Percentiles rank a stretch among this genome's conserved stretches.
These are phyloP conservation scores for Candida tammaniensis DNA, from an alignment of 805 yeast genomes.

Conservation along the genomic window DNA sequence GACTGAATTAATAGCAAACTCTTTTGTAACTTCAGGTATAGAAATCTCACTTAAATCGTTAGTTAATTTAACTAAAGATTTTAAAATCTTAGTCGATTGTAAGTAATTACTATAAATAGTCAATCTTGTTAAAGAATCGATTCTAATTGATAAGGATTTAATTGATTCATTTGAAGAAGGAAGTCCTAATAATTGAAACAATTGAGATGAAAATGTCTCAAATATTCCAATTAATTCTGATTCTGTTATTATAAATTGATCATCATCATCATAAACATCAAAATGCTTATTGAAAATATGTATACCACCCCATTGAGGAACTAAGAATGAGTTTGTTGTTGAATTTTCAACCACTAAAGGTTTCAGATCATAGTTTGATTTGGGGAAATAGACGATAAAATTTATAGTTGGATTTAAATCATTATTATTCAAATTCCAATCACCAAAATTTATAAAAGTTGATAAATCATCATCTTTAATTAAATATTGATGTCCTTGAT, in stretches of 20 bases:
- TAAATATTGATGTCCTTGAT: slow-evolving; percentile 22
- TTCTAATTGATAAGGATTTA: slow-evolving; percentile 56
- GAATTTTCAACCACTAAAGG: slow-evolving; percentile 51
- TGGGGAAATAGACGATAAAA: slow-evolving; percentile 67
- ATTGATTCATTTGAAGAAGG: slow-evolving; percentile 42
- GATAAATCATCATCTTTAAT: slow-evolving; percentile 57
- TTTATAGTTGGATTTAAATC: slow-evolving; percentile 67
- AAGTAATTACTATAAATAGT: slow-evolving; percentile 57
- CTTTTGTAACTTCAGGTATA: slow-evolving; percentile 69
- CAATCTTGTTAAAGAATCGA: slow-evolving; percentile 64
- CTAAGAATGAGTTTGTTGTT: slow-evolving; percentile 57
- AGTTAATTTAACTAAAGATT: slow-evolving; percentile 68
- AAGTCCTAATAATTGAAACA: slow-evolving; percentile 70
- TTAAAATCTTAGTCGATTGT: slow-evolving; percentile 64
- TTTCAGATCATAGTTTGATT: slow-evolving; percentile 34
- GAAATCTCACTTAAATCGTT: slow-evolving; percentile 74
- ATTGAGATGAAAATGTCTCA: slow-evolving; percentile 71
- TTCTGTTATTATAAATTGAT: slow-evolving; percentile 26
- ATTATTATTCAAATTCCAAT: slow-evolving; percentile 67
- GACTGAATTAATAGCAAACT: slow-evolving; percentile 55
- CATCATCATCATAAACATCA: slow-evolving; percentile 18
- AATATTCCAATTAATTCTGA: slow-evolving; percentile 54
- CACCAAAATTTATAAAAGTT: slow-evolving; percentile 79
- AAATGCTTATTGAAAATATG: slow-evolving; percentile 43
- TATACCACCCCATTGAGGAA: slow-evolving; percentile 93